These are phyloP conservation scores for Saururus chinensis DNA, from an alignment of 164 flowering plant genomes.

Conservation along the genomic window DNA sequence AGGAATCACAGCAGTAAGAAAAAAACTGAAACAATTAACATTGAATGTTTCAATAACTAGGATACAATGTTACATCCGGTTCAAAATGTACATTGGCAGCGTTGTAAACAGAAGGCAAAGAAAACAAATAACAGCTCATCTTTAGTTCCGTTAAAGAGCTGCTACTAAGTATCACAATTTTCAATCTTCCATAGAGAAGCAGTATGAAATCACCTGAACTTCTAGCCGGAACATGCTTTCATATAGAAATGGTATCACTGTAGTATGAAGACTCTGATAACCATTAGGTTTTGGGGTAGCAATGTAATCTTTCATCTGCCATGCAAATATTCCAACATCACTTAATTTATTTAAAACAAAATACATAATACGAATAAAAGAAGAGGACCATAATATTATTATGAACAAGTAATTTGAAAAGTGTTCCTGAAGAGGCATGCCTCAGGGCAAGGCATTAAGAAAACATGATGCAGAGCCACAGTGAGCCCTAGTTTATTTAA, in stretches of 20 bases:
- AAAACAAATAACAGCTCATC: not conserved
- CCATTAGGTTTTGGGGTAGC: conserved; percentile 99
- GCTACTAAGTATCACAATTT: not conserved
- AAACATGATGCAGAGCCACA: too few relatives aligned
- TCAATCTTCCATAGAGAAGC: not conserved
- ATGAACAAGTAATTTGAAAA: too few relatives aligned
- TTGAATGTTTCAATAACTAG: too few relatives aligned
- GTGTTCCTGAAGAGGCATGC: too few relatives aligned
- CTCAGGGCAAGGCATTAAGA: too few relatives aligned
- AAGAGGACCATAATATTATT: too few relatives aligned
- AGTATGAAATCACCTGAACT: conserved; percentile 59
- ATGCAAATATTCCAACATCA: not conserved
- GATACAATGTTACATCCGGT: too few relatives aligned
- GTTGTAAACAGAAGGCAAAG: not conserved
- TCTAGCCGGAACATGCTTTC: conserved; percentile 96
- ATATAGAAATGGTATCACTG: conserved; percentile 88
- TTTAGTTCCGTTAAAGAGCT: not conserved
- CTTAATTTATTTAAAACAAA: not conserved
- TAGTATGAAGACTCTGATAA: conserved; percentile 94
- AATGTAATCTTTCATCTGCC: conserved; percentile 92
- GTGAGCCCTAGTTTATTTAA: too few relatives aligned
- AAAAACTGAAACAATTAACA: too few relatives aligned
- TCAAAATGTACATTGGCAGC: too few relatives aligned
- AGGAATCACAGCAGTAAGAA: too few relatives aligned
- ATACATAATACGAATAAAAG: not conserved